Base-by-base conservation (phyloP, 2,329 filamentous ascomycete species). In the Leptographium procerum region DNA sequence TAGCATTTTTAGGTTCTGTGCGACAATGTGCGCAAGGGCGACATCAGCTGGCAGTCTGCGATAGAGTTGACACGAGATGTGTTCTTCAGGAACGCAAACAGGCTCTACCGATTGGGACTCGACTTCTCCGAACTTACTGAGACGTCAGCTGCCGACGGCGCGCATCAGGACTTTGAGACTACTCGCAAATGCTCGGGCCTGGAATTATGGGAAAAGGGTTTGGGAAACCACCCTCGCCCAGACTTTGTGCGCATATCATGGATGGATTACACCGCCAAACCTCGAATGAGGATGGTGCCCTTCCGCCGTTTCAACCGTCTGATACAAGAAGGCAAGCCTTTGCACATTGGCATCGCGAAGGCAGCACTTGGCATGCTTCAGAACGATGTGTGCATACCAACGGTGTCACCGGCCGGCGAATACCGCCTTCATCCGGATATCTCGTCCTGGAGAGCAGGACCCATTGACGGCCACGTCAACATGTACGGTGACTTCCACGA, bases 201-300 rank as follows among this genome's bases (percentile, higher is more conserved):
- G 24, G 67, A 73, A 28, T 57, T 72, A 1, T 72, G 75, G 57
- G 64, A 67, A 6, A 63, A 58, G 9, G 72, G 86, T 65, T 68
- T 83, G 11, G 68, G 71, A 22, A 68, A 71, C 22, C 75, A 84
- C 57, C 70, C 77, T 0, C 68, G 72, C 0, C 72, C 84, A 5
- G 82, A 85, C 61, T 91, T 85, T 65, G 70, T 95, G 22, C 84
- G 88, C 61, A 73, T 92, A 14, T 86, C 87, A 69, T 95, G 87
- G 83, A 74, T 87, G 28, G 89, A 95, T 69, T 86, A 88, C 69
- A 89, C 88, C n/a, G 82, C 83, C 2, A 86, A 80, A 2, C 69
- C 84, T 0, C 80, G 87, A 19, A 78, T 83, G 63, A 81, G 88
- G 3, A 80, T 89, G 61, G 71, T 94, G 2, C 88, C 89, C 0